A percentile compares a stretch with the other conserved stretches of the same genome.
Conservation (phyloP, 2,329 filamentous ascomycete genomes). For the Cercospora sp. region DNA sequence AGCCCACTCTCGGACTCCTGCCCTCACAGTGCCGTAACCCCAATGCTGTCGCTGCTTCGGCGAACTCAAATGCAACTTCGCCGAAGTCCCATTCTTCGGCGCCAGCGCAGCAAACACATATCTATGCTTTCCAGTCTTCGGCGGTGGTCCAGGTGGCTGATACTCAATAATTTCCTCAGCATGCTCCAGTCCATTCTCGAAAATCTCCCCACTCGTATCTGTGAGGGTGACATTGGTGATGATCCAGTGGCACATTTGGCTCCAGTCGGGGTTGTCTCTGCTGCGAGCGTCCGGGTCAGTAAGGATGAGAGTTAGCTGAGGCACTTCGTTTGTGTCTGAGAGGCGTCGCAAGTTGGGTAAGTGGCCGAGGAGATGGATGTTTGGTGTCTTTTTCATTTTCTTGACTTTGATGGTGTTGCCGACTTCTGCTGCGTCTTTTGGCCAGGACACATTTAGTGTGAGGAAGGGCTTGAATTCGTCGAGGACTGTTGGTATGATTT, state of each 20-base stretch:
- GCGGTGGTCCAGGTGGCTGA: slow-evolving; percentile 56
- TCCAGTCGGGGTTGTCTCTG: slow-evolving; percentile 55
- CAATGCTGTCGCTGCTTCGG: slow-evolving; percentile 56
- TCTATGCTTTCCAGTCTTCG: slow-evolving; percentile 58
- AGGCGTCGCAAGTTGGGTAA: slow-evolving; percentile 14
- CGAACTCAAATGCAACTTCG: slow-evolving; percentile 45
- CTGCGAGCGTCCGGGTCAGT: slow-evolving; percentile 60
- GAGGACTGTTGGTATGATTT: slow-evolving; percentile 50
- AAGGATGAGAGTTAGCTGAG: slow-evolving; percentile 49
- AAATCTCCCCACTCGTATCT: slow-evolving; percentile 3
- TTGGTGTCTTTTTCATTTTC: slow-evolving; percentile 45
- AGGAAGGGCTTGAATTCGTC: slow-evolving; percentile 60
- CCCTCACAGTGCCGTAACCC: slow-evolving; percentile 54
- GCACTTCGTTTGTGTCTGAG: slow-evolving; percentile 7
- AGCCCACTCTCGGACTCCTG: slow-evolving; percentile 56
- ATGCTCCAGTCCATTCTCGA: not conserved
- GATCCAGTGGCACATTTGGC: slow-evolving; percentile 61
- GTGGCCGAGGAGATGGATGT: slow-evolving; percentile 35
- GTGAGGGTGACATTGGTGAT: slow-evolving; percentile 41
- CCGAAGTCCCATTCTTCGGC: slow-evolving; percentile 47
- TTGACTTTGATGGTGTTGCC: slow-evolving; percentile 57
- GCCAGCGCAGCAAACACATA: slow-evolving; percentile 58
- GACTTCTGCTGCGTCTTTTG: slow-evolving; percentile 47
- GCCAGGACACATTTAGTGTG: slow-evolving; percentile 51
- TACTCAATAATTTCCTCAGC: slow-evolving; percentile 50